Percentiles rank a stretch among this genome's conserved stretches.
Evolutionary conservation across 2,329 filamentous ascomycete species (phyloP).

Genomic region (Fusarium siculi): DNA sequence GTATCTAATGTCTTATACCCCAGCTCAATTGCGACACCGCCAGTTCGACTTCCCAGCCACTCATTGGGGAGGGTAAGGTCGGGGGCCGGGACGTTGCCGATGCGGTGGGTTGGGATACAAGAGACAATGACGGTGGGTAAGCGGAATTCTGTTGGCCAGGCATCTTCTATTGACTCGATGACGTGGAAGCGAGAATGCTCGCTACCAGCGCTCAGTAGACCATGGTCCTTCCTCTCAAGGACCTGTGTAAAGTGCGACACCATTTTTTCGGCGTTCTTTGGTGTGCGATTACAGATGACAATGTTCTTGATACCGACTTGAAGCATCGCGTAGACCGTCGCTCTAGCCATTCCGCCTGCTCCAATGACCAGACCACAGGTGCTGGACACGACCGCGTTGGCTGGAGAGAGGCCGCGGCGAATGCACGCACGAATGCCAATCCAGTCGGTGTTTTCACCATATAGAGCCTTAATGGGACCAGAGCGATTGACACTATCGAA

Average conservation of each 20-base stretch:
- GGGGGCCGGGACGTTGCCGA: constrained; percentile 71
- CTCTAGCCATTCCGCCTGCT: constrained; percentile 80
- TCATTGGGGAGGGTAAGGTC: constrained; percentile 75
- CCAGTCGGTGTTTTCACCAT: constrained; percentile 86
- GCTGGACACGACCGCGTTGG: constrained; percentile 69
- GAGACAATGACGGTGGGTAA: constrained; percentile 80
- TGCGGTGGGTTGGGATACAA: constrained; percentile 77
- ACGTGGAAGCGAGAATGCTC: constrained; percentile 65
- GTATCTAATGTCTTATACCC: constrained; percentile 80
- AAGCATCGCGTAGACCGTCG: constrained; percentile 81
- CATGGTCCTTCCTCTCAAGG: constrained; percentile 55
- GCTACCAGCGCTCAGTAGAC: constrained; percentile 55
- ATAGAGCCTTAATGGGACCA: constrained; percentile 74
- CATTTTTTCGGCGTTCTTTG: constrained; percentile 72
- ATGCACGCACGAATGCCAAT: constrained; percentile 81
- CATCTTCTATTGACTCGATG: constrained; percentile 65
- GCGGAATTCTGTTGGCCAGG: constrained; percentile 72
- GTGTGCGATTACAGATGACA: constrained; percentile 77
- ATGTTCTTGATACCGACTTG: constrained; percentile 81
- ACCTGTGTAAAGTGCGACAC: constrained; percentile 75
- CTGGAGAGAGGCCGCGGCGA: constrained; percentile 76
- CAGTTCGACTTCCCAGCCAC: constrained; percentile 78
- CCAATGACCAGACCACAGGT: constrained; percentile 70
- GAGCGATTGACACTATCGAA: constrained; percentile 67
- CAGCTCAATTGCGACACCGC: constrained; percentile 79